Base-by-base conservation (phyloP, 371 early-diverging fungal genomes). In the Capniomyces stellatus region DNA sequence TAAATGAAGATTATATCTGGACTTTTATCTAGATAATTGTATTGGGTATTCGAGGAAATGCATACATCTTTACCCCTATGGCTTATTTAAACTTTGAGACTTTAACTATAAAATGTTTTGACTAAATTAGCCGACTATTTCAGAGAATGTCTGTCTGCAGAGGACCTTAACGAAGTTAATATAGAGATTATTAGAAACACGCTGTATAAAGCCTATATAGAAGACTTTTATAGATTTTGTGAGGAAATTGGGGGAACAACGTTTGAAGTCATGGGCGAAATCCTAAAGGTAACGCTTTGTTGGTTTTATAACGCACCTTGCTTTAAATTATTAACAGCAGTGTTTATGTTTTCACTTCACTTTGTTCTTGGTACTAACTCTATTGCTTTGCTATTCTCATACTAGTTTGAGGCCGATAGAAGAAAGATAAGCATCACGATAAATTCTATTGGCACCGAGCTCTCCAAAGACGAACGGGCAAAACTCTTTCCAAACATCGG, bases 101-200 rank as follows among this genome's bases (percentile, higher is more conserved):
- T 35, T 35, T 15, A 35, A 35, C 35, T 35, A 35, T 10, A 35
- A 35, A 10, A 35, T 35, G 10, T 15, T 35, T 35, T 35, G 6
- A 15, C 6, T 30, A 31, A 19, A 31, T 72, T 95, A 83, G 98
- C 96, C 2, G 90, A 92, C 43, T 98, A 98, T 66, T 98, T 98
- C 68, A 82, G 84, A 59, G 87, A 93, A 64, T 97, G 94, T 60
- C 71, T 95, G 27, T 87, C 88, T 23, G 93, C 96, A 23, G 85
- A 91, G 57, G 98, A 98, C 68, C 72, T 98, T 56, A 92, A 98
- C 66, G 97, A 96, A 68, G 76, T 95, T 69, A 94, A 98, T 68
- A 94, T 96, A 71, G 97, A 98, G 66, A 94, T 98, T 54, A 98
- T 98, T 61, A 79, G 98, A 58, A 96, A 95, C 74, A 92, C 93